phyloP scores from a whole-genome alignment of 2,329 filamentous ascomycete genomes.

The Niveomyces coronatus region DNA sequence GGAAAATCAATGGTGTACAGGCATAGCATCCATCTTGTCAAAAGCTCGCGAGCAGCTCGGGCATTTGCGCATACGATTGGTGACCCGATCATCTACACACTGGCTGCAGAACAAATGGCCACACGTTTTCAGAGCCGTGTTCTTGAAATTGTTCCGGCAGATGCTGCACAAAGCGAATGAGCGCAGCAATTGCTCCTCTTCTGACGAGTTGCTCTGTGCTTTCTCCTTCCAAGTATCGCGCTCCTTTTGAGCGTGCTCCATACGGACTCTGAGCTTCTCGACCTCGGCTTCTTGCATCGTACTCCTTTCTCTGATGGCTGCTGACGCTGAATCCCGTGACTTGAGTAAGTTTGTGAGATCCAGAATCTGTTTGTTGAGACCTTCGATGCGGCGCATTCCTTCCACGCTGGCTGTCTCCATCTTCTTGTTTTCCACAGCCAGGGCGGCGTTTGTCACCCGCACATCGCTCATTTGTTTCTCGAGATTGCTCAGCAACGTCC shows the following conservation, averaged over 20 bases:
- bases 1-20: conserved; percentile 41
- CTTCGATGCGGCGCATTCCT: conserved; percentile 57
- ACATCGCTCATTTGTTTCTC: conserved; percentile 86
- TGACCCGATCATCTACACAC: conserved; percentile 82
- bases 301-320: conserved; percentile 43
- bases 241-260: conserved; percentile 72
- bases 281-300: conserved; percentile 61
- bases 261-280: conserved; percentile 66
- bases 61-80: conserved; percentile 87
- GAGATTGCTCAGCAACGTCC: conserved; percentile 66
- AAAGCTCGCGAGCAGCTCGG: conserved; percentile 90
- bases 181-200: conserved; percentile 76
- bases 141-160: conserved; percentile 88
- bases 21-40: conserved; percentile 83
- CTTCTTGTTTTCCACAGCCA: conserved; percentile 62
- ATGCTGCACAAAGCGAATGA: conserved; percentile 64
- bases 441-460: conserved; percentile 63
- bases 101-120: conserved; percentile 89
- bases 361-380: conserved; percentile 61
- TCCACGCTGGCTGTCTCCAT: conserved; percentile 65
- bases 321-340: conserved; percentile 57
- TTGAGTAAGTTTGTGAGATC: conserved; percentile 68
- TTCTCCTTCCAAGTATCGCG: conserved; percentile 80
- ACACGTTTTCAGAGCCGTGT: conserved; percentile 86
- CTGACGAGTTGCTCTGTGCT: conserved; percentile 67